Evolutionary conservation across 345 rosid genomes (phyloP), one percentile per base, ranked within the genome.

Genomic region (Cardamine resedifolia): DNA sequence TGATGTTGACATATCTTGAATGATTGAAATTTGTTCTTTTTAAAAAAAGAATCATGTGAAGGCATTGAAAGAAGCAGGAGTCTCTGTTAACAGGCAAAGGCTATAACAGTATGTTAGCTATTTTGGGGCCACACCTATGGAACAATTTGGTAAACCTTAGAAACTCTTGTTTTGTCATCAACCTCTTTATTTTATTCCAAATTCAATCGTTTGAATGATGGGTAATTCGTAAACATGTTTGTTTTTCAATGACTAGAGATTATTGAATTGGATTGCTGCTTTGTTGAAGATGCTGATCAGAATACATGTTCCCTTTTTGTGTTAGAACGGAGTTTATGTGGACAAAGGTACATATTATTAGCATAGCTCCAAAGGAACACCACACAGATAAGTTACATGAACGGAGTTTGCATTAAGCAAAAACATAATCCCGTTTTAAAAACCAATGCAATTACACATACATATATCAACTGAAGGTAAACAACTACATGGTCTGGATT

Each of bases 71-170:
- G 66, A 36, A 69, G 59, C 64, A 53, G 18, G 62, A 69, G 59
- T 76, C 74, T 41, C 27, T 75, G 74, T 61, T 69, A 53, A 69
- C 19, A 62, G 36, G 74, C 51, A 69, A 69, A 26, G 65, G 65
- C 75, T 62, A 60, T 45, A 44, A 44, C 21, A 74, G 66, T 69
- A 66, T 75, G 60, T 48, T 76, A 68, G 70, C 71, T 76, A 76
- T 58, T 62, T 63, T 55, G 75, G 79, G 79, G 79, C 79, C 79
- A 76, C 79, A 45, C 45, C 71, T 63, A 65, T 76, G 43, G 65
- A 76, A 76, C 66, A 76, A 45, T 62, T 28, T 76, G 74, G 79
- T 76, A 76, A 76, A 76, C 71, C 71, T 56, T 76, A 33, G 66
- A 47, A 62, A 70, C 66, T 69, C 71, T 44, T 63, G 66, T 56